phyloP scores from a whole-genome alignment of 1,284 basidiomycete species.

The Leccinum subfulvum region DNA sequence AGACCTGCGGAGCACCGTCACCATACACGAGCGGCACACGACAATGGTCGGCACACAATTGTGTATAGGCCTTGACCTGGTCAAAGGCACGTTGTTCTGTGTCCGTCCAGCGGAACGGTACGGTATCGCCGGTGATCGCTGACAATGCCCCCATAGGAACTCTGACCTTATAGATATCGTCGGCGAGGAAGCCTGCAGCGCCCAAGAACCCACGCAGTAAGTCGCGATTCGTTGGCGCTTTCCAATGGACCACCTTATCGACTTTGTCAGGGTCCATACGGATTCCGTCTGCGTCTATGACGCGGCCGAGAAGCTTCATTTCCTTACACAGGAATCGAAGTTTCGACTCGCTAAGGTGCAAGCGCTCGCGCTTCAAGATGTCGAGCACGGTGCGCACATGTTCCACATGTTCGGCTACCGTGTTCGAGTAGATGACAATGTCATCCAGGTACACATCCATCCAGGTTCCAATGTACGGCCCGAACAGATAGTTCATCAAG shows the following conservation, averaged over 20 bases:
- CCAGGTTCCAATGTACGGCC: background rate
- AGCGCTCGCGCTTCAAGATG: constrained; percentile 15
- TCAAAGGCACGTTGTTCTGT: constrained; percentile 37
- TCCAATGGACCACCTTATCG: constrained; percentile 33
- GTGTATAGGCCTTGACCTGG: constrained; percentile 32
- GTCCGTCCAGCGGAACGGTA: constrained; percentile 32
- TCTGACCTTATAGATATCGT: constrained; percentile 27
- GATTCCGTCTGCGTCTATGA: constrained; percentile 38
- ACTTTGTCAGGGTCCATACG: constrained; percentile 40
- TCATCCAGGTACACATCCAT: too few relatives aligned
- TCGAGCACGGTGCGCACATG: too few relatives aligned
- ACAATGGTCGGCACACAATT: constrained; percentile 18
- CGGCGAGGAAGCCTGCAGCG: constrained; percentile 30
- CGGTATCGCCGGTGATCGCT: constrained; percentile 24
- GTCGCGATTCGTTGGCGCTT: constrained; percentile 27
- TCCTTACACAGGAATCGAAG: constrained; percentile 11
- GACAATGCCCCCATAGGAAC: constrained; percentile 35
- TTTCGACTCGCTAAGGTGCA: constrained; percentile 33
- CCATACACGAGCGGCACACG: constrained; percentile 18
- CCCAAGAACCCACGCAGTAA: constrained; percentile 33
- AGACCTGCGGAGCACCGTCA: background rate
- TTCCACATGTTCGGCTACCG: too few relatives aligned
- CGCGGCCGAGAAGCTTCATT: constrained; percentile 33
- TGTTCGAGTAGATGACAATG: too few relatives aligned
- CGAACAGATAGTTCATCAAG: constrained; percentile 35